A percentile compares a stretch with the other conserved stretches of the same genome.
Conservation (phyloP, 73 alveolate species). For the Urostyla sp. region DNA sequence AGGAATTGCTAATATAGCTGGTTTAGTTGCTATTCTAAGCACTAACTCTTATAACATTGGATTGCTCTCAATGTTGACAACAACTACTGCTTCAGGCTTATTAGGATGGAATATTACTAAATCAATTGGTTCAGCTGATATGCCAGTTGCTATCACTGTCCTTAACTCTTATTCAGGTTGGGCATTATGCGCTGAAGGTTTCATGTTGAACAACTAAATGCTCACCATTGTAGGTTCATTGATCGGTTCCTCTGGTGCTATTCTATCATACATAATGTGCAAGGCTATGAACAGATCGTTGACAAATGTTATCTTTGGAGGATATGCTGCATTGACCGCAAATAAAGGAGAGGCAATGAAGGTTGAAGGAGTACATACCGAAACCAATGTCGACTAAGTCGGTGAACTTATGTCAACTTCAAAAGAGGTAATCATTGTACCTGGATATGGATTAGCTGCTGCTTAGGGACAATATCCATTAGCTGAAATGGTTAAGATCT, state of each 20-base stretch:
- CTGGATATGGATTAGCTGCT: slow-evolving; percentile 92
- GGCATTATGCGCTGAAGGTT: slow-evolving; percentile 86
- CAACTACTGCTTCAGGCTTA: slow-evolving; percentile 66
- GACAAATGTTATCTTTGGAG: slow-evolving; percentile 70
- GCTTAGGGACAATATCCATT: slow-evolving; percentile 75
- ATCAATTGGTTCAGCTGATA: slow-evolving; percentile 93
- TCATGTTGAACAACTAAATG: slow-evolving; percentile 73
- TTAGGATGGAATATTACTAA: slow-evolving; percentile 74
- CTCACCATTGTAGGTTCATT: slow-evolving; percentile 84
- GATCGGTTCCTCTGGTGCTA: slow-evolving; percentile 88
- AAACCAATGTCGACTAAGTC: slow-evolving; percentile 51
- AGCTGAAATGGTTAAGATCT: slow-evolving; percentile 55
- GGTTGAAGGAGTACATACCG: slow-evolving; percentile 54
- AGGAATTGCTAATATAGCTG: not conserved
- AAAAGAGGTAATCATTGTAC: slow-evolving; percentile 75
- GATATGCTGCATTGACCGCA: slow-evolving; percentile 60
- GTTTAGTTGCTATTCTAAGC: not conserved
- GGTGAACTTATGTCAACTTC: slow-evolving; percentile 53
- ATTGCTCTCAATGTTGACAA: slow-evolving; percentile 58
- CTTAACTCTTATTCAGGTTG: slow-evolving; percentile 84
- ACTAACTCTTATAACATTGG: slow-evolving; percentile 58
- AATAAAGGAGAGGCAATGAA: not conserved
- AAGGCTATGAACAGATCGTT: slow-evolving; percentile 85
- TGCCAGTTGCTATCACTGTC: slow-evolving; percentile 92
- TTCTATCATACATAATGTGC: slow-evolving; percentile 88